These are phyloP conservation scores for Vicia faba DNA, from an alignment of 306 rosid genomes.

Conservation along the genomic window DNA sequence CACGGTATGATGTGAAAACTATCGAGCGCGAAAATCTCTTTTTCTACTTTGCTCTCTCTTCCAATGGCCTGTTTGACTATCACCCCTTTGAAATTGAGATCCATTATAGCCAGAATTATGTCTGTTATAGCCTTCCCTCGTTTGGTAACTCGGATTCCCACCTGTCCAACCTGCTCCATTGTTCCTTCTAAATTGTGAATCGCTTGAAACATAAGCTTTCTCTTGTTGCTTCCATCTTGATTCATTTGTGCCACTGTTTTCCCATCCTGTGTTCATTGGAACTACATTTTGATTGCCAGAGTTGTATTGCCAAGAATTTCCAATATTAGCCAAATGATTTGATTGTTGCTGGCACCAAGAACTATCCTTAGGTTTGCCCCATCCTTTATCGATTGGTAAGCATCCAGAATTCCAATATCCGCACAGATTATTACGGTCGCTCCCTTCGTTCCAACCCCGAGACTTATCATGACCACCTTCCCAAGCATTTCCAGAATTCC, in stretches of 20 bases:
- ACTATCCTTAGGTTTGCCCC: constrained; percentile 46
- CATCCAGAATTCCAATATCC: constrained; percentile 40
- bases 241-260: constrained; percentile 36
- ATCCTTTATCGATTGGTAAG: constrained; percentile 35
- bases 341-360: constrained; percentile 45
- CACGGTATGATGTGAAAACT: constrained; percentile 23
- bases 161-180: constrained; percentile 40
- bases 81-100: constrained; percentile 49
- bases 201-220: constrained; percentile 40
- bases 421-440: neutral
- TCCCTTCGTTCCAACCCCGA: constrained; percentile 46
- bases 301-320: constrained; percentile 42
- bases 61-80: constrained; percentile 47
- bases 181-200: constrained; percentile 42
- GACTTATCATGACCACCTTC: constrained; percentile 39
- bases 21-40: constrained; percentile 46
- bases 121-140: constrained; percentile 40
- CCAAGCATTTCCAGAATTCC: constrained; percentile 51
- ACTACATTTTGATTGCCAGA: constrained; percentile 37
- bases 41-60: constrained; percentile 48
- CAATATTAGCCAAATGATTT: constrained; percentile 33
- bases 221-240: constrained; percentile 48
- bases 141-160: constrained; percentile 40
- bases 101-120: constrained; percentile 34
- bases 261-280: constrained; percentile 48